Base-by-base conservation (phyloP, 1,284 basidiomycete species). In the Cryptococcus sp. region DNA sequence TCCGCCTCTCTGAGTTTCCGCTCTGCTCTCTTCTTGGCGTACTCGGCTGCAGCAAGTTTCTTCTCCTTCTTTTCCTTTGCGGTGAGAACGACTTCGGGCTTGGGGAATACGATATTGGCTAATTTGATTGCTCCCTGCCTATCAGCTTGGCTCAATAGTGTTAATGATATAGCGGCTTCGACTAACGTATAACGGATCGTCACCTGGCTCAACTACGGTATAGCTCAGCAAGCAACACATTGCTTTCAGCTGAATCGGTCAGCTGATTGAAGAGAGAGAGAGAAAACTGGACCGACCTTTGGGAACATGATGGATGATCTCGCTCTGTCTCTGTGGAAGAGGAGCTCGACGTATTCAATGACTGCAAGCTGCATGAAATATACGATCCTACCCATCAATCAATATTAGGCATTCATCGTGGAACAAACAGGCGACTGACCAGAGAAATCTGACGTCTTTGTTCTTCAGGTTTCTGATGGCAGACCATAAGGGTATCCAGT, bases 261-360 rank as follows among this genome's bases (percentile, higher is more conserved):
- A 37, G 32, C n/a, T 19, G 21, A 36, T 44, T 37, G 24, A 24
- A 24, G 22, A 45, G 5, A 7, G 4, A 25, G 18, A 43, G 28
- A 16, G 11, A 11, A 3, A n/a, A 51, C 64, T 52, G 22, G 28
- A 28, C 28, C 11, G 28, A 67, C 67, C 41, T 56, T 59, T 2
- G 65, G 67, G 61, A 62, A 67, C 61, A 61, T 62, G 23, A 58
- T 46, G 36, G 67, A 31, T 4, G 59, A 44, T 22, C 57, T 31
- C 7, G 49, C 51, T 36, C 54, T 51, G 42, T 62, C 61, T 31
- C 61, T 50, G 42, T 67, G 67, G 9, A 64, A 47, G 14, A 62
- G 23, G 2, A 58, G 37, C 48, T 70, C 67, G 34, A 63, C 22
- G 34, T 70, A 70, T 37, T 65, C 67, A 10, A 64, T 40, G 7